Conservation (phyloP, 768 basidiomycete genomes). For the Xanthoconium stramineum region DNA sequence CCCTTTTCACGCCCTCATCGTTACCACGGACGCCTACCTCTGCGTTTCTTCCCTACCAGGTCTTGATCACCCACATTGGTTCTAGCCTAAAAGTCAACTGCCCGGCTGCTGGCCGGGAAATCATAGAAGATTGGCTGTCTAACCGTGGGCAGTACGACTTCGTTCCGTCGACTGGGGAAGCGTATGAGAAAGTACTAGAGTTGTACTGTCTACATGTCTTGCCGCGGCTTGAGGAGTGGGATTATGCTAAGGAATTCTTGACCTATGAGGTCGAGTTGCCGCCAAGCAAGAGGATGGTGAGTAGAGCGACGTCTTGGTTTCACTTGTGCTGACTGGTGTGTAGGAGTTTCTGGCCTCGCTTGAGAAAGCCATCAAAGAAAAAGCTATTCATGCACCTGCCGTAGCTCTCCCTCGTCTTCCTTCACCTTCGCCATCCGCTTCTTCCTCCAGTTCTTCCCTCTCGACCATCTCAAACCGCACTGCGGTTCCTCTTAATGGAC, state of each 20-base stretch:
- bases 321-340: constrained; percentile 5
- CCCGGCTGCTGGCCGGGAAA: constrained; percentile 55
- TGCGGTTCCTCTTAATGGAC: constrained; percentile 44
- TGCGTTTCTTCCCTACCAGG: constrained; percentile 63
- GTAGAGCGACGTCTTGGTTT: constrained; percentile 6
- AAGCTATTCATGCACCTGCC: constrained; percentile 14
- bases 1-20: constrained; percentile 59
- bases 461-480: constrained; percentile 76
- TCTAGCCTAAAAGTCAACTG: constrained; percentile 66
- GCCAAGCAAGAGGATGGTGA: constrained; percentile 49
- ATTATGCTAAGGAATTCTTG: constrained; percentile 73
- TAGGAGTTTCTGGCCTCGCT: constrained; percentile 34
- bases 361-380: constrained; percentile 32
- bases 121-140: constrained; percentile 80
- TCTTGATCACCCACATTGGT: constrained; percentile 67
- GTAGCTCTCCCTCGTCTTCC: constrained; percentile 32
- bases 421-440: constrained; percentile 53
- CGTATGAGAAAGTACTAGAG: constrained; percentile 73
- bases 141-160: constrained; percentile 42
- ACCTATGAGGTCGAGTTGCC: constrained; percentile 67
- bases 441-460: constrained; percentile 60
- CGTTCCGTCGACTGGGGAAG: constrained; percentile 39
- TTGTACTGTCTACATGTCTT: constrained; percentile 73
- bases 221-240: constrained; percentile 74
- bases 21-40: constrained; percentile 39